Base-by-base conservation (phyloP, 306 rosid species). In the Inga leiocalycina region DNA sequence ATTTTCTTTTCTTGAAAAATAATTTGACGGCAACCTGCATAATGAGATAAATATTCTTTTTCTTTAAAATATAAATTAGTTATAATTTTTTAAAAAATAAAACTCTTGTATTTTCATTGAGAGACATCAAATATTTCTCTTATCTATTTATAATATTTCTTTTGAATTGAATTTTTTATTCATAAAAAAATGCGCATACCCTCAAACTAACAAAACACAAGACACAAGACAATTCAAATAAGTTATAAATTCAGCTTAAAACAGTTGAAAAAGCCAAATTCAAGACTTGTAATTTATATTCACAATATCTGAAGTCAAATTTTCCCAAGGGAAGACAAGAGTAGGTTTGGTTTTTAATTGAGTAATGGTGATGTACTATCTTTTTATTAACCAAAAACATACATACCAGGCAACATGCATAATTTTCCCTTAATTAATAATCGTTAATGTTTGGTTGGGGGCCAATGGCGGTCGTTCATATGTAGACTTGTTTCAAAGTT, bases 401-500 rank as follows among this genome's bases (percentile, higher is more conserved):
- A 15, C 14, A 17, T 35, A 35, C 30, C 30, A 27, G 30, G 30
- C 30, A 27, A 27, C 6, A 35, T 37, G 7, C 3, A 17, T 35
- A 35, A 37, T 19, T 16, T 16, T 17, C 19, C 0, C 7, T 54
- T 17, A 20, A 57, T 57, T 19, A 57, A 20, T n/a, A 57, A 20
- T 0, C 30, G 4, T 57, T n/a, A 2, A 59, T 65, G 71, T 32
- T 32, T 65, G 41, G 70, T 64, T 30, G 70, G 39, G 6, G 43
- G 71, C 71, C 4, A 65, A 6, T 65, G 71, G 71, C 44, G 43
- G 43, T 43, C 2, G 71, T 30, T 32, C 44, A 65, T 15, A 32
- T 65, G 71, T 15, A 16, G 83, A 46, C 88, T 76, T 41, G 79
- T 82, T 77, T 16, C 51, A 2, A 82, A 82, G 88, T 11, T 46